Percentiles rank a stretch among this genome's conserved stretches.
phyloP scores from a whole-genome alignment of 2,329 filamentous ascomycete species.

The Myriosclerotinia curreyana region DNA sequence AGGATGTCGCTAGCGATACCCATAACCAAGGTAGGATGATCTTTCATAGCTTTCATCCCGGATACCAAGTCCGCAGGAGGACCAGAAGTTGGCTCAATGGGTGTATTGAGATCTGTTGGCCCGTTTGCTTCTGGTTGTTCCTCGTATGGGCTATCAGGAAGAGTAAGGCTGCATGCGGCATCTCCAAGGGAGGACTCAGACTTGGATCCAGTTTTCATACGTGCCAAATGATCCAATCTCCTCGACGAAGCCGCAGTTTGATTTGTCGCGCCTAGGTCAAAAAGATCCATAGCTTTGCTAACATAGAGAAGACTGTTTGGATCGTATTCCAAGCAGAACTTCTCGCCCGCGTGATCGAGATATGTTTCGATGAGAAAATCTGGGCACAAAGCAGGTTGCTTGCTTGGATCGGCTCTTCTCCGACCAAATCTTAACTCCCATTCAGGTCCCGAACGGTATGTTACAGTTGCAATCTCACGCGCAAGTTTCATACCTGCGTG shows the following conservation, averaged over 20 bases:
- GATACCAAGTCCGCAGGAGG: conserved; percentile 77
- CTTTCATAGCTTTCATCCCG: conserved; percentile 67
- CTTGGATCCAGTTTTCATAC: conserved; percentile 47
- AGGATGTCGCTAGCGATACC: conserved; percentile 94
- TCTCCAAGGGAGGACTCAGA: conserved; percentile 36
- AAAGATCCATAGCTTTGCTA: conserved; percentile 98
- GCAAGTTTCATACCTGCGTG: conserved; percentile 98
- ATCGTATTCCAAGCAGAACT: conserved; percentile 96
- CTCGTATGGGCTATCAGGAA: conserved; percentile 81
- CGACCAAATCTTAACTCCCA: conserved; percentile 96
- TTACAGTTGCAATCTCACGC: conserved; percentile 94
- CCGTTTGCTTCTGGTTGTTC: conserved; percentile 62
- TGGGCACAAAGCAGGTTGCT: conserved; percentile 88
- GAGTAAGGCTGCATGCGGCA: conserved; percentile 69
- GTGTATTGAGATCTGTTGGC: conserved; percentile 39
- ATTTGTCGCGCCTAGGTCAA: conserved; percentile 76
- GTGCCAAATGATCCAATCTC: conserved; percentile 57
- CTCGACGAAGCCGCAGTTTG: conserved; percentile 62
- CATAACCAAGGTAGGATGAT: conserved; percentile 82
- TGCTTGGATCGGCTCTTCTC: conserved; percentile 77
- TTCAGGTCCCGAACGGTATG: conserved; percentile 92
- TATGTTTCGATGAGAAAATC: conserved; percentile 99
- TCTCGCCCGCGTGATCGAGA: conserved; percentile 95
- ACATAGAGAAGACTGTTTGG: conserved; percentile 94
- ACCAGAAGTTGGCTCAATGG: conserved; percentile 44